Conservation (phyloP, 2,329 filamentous ascomycete genomes). For the Cytospora paraplurivora region DNA sequence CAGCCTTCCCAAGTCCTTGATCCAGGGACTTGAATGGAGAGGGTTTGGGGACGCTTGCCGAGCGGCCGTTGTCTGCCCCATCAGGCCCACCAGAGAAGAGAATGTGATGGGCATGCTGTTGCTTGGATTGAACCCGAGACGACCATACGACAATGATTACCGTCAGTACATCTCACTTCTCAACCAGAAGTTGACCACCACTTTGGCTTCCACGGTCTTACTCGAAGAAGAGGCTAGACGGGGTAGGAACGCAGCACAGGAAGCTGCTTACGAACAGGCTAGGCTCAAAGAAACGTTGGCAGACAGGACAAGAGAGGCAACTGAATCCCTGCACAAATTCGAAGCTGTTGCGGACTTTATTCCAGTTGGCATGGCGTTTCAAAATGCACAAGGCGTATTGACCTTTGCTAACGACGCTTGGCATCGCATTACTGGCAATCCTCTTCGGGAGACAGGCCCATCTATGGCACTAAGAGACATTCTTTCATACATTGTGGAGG, state of each 20-base stretch:
- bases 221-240: slow-evolving; percentile 71
- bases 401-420: slow-evolving; percentile 73
- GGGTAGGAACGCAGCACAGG: slow-evolving; percentile 56
- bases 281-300: slow-evolving; percentile 67
- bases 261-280: slow-evolving; percentile 68
- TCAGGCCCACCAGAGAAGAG: slow-evolving; percentile 67
- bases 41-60: slow-evolving; percentile 67
- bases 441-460: slow-evolving; percentile 36
- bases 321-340: slow-evolving; percentile 64
- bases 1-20: slow-evolving; percentile 58
- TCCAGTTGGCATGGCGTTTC: slow-evolving; percentile 74
- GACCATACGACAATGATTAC: slow-evolving; percentile 75
- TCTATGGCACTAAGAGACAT: slow-evolving; percentile 39
- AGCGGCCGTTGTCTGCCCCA: slow-evolving; percentile 69
- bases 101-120: slow-evolving; percentile 68
- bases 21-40: slow-evolving; percentile 61
- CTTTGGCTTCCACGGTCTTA: slow-evolving; percentile 69
- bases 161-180: slow-evolving; percentile 63
- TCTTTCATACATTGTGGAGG: slow-evolving; percentile 48
- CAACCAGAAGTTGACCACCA: slow-evolving; percentile 62
- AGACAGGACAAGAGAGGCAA: slow-evolving; percentile 52
- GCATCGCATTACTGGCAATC: slow-evolving; percentile 53
- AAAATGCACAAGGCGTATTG: slow-evolving; percentile 64
- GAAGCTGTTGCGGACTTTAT: slow-evolving; percentile 72
- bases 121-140: slow-evolving; percentile 69